phyloP scores from a whole-genome alignment of 2,329 filamentous ascomycete species.

The Fusarium torulosum region DNA sequence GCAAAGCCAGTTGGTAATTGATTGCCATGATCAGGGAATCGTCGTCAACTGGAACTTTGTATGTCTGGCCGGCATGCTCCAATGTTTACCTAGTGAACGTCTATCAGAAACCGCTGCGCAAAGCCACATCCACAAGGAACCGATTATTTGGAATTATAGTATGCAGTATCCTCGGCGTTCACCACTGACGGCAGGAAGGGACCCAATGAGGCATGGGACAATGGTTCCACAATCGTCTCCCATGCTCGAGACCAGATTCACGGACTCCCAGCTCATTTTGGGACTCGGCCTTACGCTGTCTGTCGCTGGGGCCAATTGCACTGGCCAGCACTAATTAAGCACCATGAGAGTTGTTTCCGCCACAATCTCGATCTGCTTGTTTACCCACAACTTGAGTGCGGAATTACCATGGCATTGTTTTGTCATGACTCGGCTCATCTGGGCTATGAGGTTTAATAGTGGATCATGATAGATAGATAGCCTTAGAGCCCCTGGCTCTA shows the following conservation, averaged over 20 bases:
- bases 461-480: slow-evolving; percentile 18
- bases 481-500: slow-evolving; percentile 1
- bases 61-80: not conserved
- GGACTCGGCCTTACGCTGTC: slow-evolving; percentile 10
- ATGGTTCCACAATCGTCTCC: slow-evolving; percentile 27
- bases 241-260: slow-evolving; percentile 15
- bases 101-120: not conserved
- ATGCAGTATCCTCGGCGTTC: not conserved
- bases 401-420: slow-evolving; percentile 19
- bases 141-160: not conserved
- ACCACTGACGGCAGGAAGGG: slow-evolving; percentile 8
- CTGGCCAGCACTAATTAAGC: slow-evolving; percentile 10
- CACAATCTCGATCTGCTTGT: slow-evolving; percentile 28
- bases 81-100: not conserved
- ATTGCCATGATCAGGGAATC: not conserved
- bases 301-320: slow-evolving; percentile 18
- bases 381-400: slow-evolving; percentile 8
- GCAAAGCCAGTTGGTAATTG: not conserved
- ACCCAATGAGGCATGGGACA: slow-evolving; percentile 32
- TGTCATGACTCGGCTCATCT: slow-evolving; percentile 13
- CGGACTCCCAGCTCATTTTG: slow-evolving; percentile 17
- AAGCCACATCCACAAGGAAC: not conserved
- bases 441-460: slow-evolving; percentile 4
- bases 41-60: not conserved
- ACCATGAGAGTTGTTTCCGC: slow-evolving; percentile 12